A percentile compares a stretch with the other conserved stretches of the same genome.
Evolutionary conservation across 2,329 filamentous ascomycete species (phyloP).

Genomic region (Immersiporthe knoxdaviesiana): DNA sequence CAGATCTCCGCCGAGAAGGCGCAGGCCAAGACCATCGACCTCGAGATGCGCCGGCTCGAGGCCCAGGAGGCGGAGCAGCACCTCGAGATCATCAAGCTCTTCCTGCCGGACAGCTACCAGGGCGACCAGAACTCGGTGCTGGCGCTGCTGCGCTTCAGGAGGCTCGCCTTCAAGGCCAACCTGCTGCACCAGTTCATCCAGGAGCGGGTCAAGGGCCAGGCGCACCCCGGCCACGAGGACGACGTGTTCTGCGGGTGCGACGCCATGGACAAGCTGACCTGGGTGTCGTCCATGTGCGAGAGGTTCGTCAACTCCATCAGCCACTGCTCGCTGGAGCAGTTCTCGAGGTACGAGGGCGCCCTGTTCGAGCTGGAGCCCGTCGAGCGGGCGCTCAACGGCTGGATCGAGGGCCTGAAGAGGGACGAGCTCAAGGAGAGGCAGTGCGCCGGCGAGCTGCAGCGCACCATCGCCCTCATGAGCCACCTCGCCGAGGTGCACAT

Average conservation of each 20-base stretch:
- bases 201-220: conserved; percentile 72
- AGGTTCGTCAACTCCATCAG: conserved; percentile 82
- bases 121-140: conserved; percentile 84
- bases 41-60: conserved; percentile 84
- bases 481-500: conserved; percentile 85
- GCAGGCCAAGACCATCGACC: conserved; percentile 90
- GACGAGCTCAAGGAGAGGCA: conserved; percentile 86
- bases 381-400: conserved; percentile 83
- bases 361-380: conserved; percentile 89
- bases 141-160: conserved; percentile 83
- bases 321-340: conserved; percentile 76
- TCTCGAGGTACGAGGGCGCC: conserved; percentile 76
- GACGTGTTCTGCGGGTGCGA: conserved; percentile 80
- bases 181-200: conserved; percentile 78
- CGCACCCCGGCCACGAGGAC: conserved; percentile 71
- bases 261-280: conserved; percentile 81
- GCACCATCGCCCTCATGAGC: conserved; percentile 83
- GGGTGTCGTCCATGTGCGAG: conserved; percentile 81
- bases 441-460: conserved; percentile 78
- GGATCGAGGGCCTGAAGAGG: conserved; percentile 81
- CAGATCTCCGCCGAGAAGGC: conserved; percentile 89
- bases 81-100: conserved; percentile 84
- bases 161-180: conserved; percentile 84
- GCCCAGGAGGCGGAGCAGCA: conserved; percentile 89
- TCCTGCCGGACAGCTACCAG: conserved; percentile 83